These are phyloP conservation scores for Pyrenophora teres DNA, from an alignment of 2,329 filamentous ascomycete species.

Conservation along the genomic window DNA sequence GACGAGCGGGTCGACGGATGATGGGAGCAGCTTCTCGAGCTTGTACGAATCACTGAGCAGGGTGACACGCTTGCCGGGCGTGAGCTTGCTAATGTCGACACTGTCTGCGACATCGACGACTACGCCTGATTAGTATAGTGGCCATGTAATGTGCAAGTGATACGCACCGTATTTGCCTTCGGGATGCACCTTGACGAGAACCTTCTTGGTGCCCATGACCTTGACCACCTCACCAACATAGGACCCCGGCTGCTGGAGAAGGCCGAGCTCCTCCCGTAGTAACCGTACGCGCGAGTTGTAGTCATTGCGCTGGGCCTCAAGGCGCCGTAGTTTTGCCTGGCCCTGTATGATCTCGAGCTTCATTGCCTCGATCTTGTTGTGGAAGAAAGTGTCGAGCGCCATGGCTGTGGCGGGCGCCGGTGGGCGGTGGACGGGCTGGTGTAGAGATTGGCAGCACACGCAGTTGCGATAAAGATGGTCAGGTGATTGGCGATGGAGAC, in stretches of 20 bases:
- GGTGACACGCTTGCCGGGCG: conserved; percentile 94
- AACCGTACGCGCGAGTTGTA: conserved; percentile 98
- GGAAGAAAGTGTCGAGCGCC: conserved; percentile 99
- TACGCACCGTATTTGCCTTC: conserved; percentile 97
- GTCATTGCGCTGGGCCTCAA: conserved; percentile 98
- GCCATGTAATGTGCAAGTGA: neutral
- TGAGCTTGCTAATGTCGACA: conserved; percentile 94
- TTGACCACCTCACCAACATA: conserved; percentile 99
- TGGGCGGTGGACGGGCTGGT: conserved; percentile 10
- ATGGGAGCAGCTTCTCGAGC: conserved; percentile 97
- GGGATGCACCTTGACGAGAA: conserved; percentile 97
- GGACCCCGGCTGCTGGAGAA: conserved; percentile 95
- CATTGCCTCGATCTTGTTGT: conserved; percentile 99
- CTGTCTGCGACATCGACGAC: conserved; percentile 95
- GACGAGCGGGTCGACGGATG: conserved; percentile 95
- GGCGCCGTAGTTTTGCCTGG: conserved; percentile 88
- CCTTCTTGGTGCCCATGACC: conserved; percentile 99
- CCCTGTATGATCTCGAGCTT: conserved; percentile 99
- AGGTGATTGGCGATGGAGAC: neutral
- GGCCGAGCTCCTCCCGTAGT: conserved; percentile 89
- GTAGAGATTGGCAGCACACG: neutral
- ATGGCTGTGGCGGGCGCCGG: conserved; percentile 63
- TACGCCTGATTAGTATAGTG: conserved; percentile 47
- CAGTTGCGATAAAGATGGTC: neutral
- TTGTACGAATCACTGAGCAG: conserved; percentile 97